A percentile compares a stretch with the other conserved stretches of the same genome.
phyloP scores from a whole-genome alignment of 2,329 filamentous ascomycete genomes.

The Dothideomycetes sp. region DNA sequence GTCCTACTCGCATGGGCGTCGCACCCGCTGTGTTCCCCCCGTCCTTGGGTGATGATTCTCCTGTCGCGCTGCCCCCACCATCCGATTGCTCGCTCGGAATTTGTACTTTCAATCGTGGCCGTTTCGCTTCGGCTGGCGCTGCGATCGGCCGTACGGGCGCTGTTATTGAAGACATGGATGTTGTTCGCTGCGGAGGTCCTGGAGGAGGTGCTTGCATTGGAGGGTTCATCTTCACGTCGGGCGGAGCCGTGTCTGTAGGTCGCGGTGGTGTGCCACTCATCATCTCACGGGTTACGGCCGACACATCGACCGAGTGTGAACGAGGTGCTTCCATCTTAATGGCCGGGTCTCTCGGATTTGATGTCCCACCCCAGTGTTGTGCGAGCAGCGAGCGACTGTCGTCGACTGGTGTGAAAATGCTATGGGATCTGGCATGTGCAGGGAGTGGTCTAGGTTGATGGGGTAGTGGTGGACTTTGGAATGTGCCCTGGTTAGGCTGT shows the following conservation, averaged over 20 bases:
- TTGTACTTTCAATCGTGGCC: slow-evolving; percentile 82
- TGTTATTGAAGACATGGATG: slow-evolving; percentile 53
- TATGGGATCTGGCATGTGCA: slow-evolving; percentile 59
- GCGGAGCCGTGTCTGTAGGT: background rate
- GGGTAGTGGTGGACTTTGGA: slow-evolving; percentile 44
- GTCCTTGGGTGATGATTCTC: slow-evolving; percentile 56
- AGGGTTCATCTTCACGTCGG: background rate
- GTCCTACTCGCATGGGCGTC: slow-evolving; percentile 5
- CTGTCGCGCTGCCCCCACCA: slow-evolving; percentile 59
- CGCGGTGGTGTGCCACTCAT: slow-evolving; percentile 38
- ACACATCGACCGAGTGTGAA: slow-evolving; percentile 57
- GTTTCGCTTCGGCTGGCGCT: slow-evolving; percentile 55
- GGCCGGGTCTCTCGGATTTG: slow-evolving; percentile 39
- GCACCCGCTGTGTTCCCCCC: slow-evolving; percentile 45
- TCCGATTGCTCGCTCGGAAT: slow-evolving; percentile 90
- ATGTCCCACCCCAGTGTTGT: slow-evolving; percentile 58
- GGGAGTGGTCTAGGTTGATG: slow-evolving; percentile 57
- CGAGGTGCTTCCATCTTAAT: slow-evolving; percentile 41
- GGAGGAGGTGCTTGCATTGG: slow-evolving; percentile 23
- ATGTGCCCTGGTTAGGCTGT: slow-evolving; percentile 45
- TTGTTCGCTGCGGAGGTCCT: slow-evolving; percentile 40
- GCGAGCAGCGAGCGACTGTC: slow-evolving; percentile 82
- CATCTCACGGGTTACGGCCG: slow-evolving; percentile 43
- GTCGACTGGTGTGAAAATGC: slow-evolving; percentile 96
- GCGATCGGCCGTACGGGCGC: slow-evolving; percentile 73